These are phyloP conservation scores for Penicillium cosmopolitanum DNA, from an alignment of 495 filamentous ascomycete genomes.

Conservation along the genomic window DNA sequence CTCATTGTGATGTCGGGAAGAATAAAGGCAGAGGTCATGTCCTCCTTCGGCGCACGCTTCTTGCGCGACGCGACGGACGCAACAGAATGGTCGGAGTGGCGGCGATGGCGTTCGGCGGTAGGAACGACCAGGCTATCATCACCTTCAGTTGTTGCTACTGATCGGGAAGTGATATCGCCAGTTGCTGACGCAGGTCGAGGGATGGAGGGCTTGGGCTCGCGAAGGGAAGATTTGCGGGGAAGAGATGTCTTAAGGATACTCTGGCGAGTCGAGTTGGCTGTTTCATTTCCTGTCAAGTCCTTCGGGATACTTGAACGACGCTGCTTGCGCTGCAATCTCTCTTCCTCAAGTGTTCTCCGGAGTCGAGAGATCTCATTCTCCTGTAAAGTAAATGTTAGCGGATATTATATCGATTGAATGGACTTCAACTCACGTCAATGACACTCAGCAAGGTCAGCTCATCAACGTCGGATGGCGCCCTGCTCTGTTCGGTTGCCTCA, in stretches of 20 bases:
- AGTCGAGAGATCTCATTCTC: slow-evolving; percentile 52
- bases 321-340: slow-evolving; percentile 51
- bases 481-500: slow-evolving; percentile 41
- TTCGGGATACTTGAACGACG: slow-evolving; percentile 37
- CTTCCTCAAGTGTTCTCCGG: slow-evolving; percentile 53
- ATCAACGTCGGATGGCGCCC: slow-evolving; percentile 33
- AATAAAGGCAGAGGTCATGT: slow-evolving; percentile 85
- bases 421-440: slow-evolving; percentile 42
- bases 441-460: slow-evolving; percentile 53
- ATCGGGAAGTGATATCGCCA: slow-evolving; percentile 40
- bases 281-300: slow-evolving; percentile 37
- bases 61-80: slow-evolving; percentile 30
- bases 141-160: slow-evolving; percentile 32
- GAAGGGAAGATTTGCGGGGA: slow-evolving; percentile 53
- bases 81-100: slow-evolving; percentile 52
- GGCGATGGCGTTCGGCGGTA: slow-evolving; percentile 39
- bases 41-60: slow-evolving; percentile 47
- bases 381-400: slow-evolving; percentile 22
- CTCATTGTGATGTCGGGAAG: slow-evolving; percentile 68
- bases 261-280: slow-evolving; percentile 42
- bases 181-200: slow-evolving; percentile 43
- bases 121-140: slow-evolving; percentile 39
- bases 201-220: slow-evolving; percentile 37
- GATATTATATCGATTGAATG: neutral
- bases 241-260: slow-evolving; percentile 37